Conservation (phyloP, 352 stramenopile species). For the Phytophthora pini region DNA sequence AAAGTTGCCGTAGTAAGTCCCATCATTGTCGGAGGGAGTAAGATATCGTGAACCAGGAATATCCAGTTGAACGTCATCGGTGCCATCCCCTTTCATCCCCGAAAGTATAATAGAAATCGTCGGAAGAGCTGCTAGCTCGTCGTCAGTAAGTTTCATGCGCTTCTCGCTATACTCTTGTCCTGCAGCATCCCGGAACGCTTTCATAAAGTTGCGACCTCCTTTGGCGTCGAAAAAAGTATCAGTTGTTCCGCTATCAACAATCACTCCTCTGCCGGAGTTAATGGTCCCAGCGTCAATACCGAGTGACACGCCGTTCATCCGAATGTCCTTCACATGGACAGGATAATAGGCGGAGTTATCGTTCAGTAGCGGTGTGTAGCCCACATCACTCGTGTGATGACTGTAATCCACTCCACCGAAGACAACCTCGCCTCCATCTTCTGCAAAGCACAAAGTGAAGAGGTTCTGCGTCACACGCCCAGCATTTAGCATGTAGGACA, state of each 20-base stretch:
- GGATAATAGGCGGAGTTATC: constrained; percentile 72
- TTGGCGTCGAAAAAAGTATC: constrained; percentile 80
- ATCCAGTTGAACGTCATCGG: constrained; percentile 66
- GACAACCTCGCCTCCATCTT: constrained; percentile 71
- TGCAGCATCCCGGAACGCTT: constrained; percentile 51
- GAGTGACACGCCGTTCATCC: constrained; percentile 61
- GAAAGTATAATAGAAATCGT: constrained; percentile 74
- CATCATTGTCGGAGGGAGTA: constrained; percentile 50
- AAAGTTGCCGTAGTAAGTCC: constrained; percentile 75
- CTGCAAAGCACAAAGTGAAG: constrained; percentile 87
- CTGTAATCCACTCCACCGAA: constrained; percentile 84
- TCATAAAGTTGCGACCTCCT: constrained; percentile 59
- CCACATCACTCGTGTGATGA: constrained; percentile 65
- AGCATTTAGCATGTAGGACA: constrained; percentile 73
- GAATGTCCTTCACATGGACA: constrained; percentile 84
- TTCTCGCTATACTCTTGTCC: constrained; percentile 68
- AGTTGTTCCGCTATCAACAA: constrained; percentile 88
- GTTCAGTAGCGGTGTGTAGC: constrained; percentile 68
- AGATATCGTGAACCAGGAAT: constrained; percentile 76
- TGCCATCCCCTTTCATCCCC: constrained; percentile 49
- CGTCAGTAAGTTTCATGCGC: constrained; percentile 49
- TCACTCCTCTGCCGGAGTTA: constrained; percentile 81
- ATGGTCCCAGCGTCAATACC: constrained; percentile 44
- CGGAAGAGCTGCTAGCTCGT: constrained; percentile 55
- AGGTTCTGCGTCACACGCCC: constrained; percentile 63